Percentiles rank a stretch among this genome's conserved stretches.
phyloP scores from a whole-genome alignment of 139 green algal species.

The Haematococcus lacustris region DNA sequence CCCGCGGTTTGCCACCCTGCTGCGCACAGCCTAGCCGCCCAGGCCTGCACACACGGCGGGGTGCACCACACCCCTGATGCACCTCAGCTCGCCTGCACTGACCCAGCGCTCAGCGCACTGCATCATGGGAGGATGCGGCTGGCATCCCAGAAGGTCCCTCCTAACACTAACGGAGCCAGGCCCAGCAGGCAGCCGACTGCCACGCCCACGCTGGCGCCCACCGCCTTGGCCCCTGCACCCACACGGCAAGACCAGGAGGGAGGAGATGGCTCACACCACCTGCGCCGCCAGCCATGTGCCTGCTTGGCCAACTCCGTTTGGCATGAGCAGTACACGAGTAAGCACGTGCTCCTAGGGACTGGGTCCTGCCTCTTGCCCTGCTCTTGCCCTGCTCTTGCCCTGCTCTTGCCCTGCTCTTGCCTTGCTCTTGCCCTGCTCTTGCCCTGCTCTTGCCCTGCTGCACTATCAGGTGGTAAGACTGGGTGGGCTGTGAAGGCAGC shows the following conservation, averaged over 20 bases:
- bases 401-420: no score
- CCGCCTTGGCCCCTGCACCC: not conserved
- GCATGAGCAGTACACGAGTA: not conserved
- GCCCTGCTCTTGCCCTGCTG: no score
- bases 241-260: not conserved
- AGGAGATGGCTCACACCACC: not conserved
- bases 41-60: no score
- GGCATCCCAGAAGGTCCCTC: not conserved
- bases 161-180: not conserved
- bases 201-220: not conserved
- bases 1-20: no score
- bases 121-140: no score
- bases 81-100: no score
- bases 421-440: no score
- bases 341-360: not conserved
- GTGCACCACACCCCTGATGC: no score
- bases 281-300: not conserved
- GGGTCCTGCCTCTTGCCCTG: not conserved
- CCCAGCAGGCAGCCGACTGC: not conserved
- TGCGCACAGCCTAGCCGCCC: no score
- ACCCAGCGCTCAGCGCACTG: no score
- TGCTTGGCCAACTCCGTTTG: not conserved
- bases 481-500: not conserved
- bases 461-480: not conserved
- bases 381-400: not conserved